Percentiles rank a stretch among this genome's conserved stretches.
Conservation (phyloP, 2,329 filamentous ascomycete genomes). For the Dendrostoma leiphaemia region DNA sequence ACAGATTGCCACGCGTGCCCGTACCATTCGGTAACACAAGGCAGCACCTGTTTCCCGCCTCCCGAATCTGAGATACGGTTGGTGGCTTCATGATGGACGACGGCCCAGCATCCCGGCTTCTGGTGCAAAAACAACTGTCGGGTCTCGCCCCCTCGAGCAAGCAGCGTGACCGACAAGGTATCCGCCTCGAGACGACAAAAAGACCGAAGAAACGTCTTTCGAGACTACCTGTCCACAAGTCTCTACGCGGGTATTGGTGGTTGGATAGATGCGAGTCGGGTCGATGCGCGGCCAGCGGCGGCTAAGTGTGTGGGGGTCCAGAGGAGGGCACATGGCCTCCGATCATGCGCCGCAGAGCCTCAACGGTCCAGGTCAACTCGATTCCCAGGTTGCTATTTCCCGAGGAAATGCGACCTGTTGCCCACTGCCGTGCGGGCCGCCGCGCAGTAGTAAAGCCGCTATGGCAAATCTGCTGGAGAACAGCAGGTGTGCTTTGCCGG, state of each 20-base stretch:
- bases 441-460: neutral
- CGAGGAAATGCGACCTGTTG: neutral
- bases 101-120: too few relatives aligned
- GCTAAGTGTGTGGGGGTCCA: neutral
- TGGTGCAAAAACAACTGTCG: constrained; percentile 8
- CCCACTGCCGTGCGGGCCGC: neutral
- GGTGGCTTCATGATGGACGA: too few relatives aligned
- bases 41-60: too few relatives aligned
- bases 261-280: constrained; percentile 7
- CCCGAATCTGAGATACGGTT: too few relatives aligned
- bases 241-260: neutral
- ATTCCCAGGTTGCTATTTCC: neutral
- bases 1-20: too few relatives aligned
- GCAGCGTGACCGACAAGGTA: constrained; percentile 6
- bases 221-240: neutral
- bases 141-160: neutral
- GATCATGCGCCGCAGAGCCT: constrained; percentile 1
- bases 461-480: neutral
- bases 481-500: neutral
- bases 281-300: neutral
- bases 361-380: neutral
- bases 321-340: neutral
- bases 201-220: neutral
- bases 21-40: too few relatives aligned
- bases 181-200: neutral